These are phyloP conservation scores for Leishmania arabica DNA, from an alignment of 208 protist genomes.

Conservation along the genomic window DNA sequence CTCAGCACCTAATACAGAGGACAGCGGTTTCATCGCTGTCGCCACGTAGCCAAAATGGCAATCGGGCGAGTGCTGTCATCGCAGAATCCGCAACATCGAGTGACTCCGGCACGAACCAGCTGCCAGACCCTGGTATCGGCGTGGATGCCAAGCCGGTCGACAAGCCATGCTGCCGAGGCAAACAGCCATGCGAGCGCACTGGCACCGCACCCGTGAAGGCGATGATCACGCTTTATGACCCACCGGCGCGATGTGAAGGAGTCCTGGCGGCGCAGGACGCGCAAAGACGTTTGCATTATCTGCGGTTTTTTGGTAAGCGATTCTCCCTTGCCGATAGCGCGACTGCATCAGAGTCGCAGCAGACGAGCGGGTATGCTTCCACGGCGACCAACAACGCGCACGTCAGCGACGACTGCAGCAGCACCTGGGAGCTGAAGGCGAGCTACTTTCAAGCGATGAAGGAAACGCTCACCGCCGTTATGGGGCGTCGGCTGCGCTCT, in stretches of 20 bases:
- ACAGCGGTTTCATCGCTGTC: background rate
- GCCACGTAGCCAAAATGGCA: background rate
- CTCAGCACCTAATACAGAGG: background rate
- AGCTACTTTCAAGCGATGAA: conserved; percentile 31
- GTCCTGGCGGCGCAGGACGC: background rate
- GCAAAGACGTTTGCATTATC: background rate
- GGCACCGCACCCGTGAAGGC: background rate
- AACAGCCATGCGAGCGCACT: background rate
- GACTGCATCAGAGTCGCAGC: background rate
- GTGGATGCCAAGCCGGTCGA: background rate
- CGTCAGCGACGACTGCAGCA: background rate
- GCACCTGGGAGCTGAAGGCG: background rate
- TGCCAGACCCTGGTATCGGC: too few species aligned
- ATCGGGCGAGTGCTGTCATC: too few species aligned
- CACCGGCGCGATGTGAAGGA: background rate
- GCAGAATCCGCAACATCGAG: background rate
- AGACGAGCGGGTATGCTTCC: background rate
- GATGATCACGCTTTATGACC: background rate
- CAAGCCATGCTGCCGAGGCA: background rate
- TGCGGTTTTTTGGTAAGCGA: background rate
- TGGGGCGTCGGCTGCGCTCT: conserved; percentile 6
- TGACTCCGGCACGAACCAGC: background rate
- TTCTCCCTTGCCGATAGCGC: background rate
- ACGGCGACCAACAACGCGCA: background rate
- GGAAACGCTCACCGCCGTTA: conserved; percentile 27